Conservation (phyloP, 1,284 basidiomycete genomes). For the Cryptococcus amylolentus region DNA sequence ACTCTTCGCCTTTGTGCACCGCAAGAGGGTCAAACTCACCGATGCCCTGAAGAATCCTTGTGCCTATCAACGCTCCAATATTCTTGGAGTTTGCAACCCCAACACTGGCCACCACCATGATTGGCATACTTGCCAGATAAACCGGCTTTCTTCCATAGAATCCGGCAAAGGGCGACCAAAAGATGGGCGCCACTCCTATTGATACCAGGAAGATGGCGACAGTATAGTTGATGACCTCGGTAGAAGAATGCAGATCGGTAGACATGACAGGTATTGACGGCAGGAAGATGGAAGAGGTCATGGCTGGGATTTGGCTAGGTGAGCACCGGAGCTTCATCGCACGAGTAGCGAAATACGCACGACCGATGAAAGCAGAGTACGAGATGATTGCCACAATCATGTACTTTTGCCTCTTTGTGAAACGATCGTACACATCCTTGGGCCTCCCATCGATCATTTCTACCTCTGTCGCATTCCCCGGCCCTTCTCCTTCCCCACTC, state of each 20-base stretch:
- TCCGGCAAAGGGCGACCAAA: constrained; percentile 58
- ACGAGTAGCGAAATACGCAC: constrained; percentile 43
- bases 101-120: constrained; percentile 59
- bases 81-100: constrained; percentile 57
- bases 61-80: constrained; percentile 58
- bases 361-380: constrained; percentile 55
- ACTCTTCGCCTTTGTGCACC: too few relatives aligned
- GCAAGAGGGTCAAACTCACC: constrained; percentile 49
- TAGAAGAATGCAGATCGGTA: constrained; percentile 58
- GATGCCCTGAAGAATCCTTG: constrained; percentile 63
- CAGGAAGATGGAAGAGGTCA: constrained; percentile 64
- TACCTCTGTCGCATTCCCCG: constrained; percentile 1
- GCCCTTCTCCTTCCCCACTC: background rate
- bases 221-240: constrained; percentile 58
- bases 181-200: constrained; percentile 51
- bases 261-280: constrained; percentile 67
- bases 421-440: constrained; percentile 55
- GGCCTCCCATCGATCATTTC: constrained; percentile 19
- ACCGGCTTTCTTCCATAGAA: constrained; percentile 62
- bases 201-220: constrained; percentile 52
- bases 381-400: constrained; percentile 57
- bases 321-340: background rate
- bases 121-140: constrained; percentile 60
- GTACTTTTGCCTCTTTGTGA: constrained; percentile 53
- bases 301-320: constrained; percentile 51